Percentiles rank a stretch among this genome's conserved stretches.
These are phyloP conservation scores for Boletus fagicola DNA, from an alignment of 768 basidiomycete genomes.

Conservation along the genomic window DNA sequence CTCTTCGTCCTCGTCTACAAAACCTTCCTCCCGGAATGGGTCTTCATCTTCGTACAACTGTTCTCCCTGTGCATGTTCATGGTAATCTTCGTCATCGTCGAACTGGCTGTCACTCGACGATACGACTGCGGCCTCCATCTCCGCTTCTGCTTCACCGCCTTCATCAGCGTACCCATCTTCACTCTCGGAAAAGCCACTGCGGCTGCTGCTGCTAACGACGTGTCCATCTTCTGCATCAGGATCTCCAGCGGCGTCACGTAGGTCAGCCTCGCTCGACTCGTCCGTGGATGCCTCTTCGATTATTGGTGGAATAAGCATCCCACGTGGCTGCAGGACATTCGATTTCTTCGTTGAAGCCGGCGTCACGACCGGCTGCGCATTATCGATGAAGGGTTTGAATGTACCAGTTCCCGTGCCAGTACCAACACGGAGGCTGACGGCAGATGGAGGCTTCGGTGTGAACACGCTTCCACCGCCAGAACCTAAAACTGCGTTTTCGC, in stretches of 20 bases:
- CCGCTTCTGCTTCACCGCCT: conserved; percentile 26
- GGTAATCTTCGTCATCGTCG: conserved; percentile 31
- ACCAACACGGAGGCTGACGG: conserved; percentile 7
- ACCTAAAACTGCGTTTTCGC: conserved; percentile 35
- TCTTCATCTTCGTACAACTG: conserved; percentile 24
- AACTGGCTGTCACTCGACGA: conserved; percentile 35
- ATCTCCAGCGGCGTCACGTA: conserved; percentile 17
- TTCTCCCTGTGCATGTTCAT: conserved; percentile 9
- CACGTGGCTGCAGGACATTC: conserved; percentile 21
- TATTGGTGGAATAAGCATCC: conserved; percentile 16
- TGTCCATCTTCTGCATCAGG: conserved; percentile 28
- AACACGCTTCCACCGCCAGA: conserved; percentile 31
- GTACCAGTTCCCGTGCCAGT: conserved; percentile 8
- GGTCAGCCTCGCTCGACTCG: conserved; percentile 33
- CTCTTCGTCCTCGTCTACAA: conserved; percentile 32
- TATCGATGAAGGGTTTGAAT: conserved; percentile 41
- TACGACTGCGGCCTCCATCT: conserved; percentile 25
- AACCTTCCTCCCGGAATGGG: conserved; percentile 29
- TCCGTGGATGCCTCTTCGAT: conserved; percentile 32
- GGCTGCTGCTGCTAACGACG: conserved; percentile 26
- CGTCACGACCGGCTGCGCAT: conserved; percentile 12
- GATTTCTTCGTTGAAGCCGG: conserved; percentile 23
- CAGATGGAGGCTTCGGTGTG: conserved; percentile 43
- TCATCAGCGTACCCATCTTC: conserved; percentile 36
- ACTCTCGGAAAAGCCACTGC: conserved; percentile 33